Evolutionary conservation across 805 yeast species (phyloP).

Genomic region (Kodamaea neixiangensis): DNA sequence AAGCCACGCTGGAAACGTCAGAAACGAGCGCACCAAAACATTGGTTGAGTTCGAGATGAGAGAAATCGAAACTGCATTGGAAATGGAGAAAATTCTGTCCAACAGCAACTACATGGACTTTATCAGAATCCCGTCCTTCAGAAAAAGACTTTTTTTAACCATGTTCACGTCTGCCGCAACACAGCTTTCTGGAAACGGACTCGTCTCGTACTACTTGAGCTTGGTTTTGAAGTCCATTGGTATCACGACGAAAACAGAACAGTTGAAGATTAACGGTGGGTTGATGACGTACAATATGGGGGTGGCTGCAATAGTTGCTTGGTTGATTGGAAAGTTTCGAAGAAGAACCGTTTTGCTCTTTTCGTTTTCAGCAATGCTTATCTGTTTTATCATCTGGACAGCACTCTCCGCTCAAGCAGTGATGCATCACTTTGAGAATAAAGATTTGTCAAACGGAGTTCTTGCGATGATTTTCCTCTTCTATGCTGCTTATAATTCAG

Average conservation of each 20-base stretch:
- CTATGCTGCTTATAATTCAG: slow-evolving; percentile 43
- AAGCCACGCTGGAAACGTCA: slow-evolving; percentile 42
- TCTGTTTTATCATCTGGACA: slow-evolving; percentile 46
- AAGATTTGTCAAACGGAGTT: slow-evolving; percentile 45
- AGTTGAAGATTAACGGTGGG: slow-evolving; percentile 53
- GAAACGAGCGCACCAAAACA: slow-evolving; percentile 20
- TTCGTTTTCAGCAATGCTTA: slow-evolving; percentile 38
- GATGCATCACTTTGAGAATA: slow-evolving; percentile 41
- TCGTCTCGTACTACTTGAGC: slow-evolving; percentile 52
- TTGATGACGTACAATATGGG: slow-evolving; percentile 50
- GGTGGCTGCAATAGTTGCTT: slow-evolving; percentile 23
- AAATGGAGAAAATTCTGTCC: slow-evolving; percentile 39
- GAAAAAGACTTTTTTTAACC: slow-evolving; percentile 42
- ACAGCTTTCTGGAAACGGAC: slow-evolving; percentile 54
- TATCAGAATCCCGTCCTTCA: slow-evolving; percentile 37
- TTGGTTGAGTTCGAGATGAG: slow-evolving; percentile 23
- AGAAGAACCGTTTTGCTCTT: slow-evolving; percentile 40
- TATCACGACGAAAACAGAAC: slow-evolving; percentile 44
- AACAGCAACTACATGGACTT: slow-evolving; percentile 40
- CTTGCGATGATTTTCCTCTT: slow-evolving; percentile 53
- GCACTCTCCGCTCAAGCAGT: slow-evolving; percentile 46
- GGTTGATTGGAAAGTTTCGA: slow-evolving; percentile 22
- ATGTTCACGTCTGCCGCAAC: slow-evolving; percentile 34
- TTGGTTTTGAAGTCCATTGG: slow-evolving; percentile 57
- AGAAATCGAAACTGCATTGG: slow-evolving; percentile 30